Conservation (phyloP, 192 early-diverging fungal genomes). For the Diversispora epigaea region DNA sequence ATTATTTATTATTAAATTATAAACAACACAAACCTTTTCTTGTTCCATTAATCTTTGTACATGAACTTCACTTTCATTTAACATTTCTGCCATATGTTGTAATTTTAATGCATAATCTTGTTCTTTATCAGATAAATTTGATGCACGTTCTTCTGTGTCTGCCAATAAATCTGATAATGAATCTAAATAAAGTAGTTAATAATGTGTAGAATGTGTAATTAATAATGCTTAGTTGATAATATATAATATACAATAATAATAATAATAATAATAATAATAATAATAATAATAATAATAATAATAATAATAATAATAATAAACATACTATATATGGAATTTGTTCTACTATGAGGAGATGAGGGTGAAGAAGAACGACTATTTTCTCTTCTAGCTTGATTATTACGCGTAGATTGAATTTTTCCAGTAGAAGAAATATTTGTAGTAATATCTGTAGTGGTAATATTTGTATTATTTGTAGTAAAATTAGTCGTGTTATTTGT, state of each 20-base stretch:
- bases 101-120: slow-evolving; percentile 47
- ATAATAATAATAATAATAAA: neutral
- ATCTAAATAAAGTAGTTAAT: slow-evolving; percentile 20
- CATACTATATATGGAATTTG: slow-evolving; percentile 11
- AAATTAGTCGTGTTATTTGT: no score
- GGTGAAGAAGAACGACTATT: slow-evolving; percentile 22
- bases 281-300: neutral
- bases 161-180: slow-evolving; percentile 47
- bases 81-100: slow-evolving; percentile 51
- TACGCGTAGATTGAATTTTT: neutral
- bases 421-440: no score
- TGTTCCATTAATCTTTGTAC: slow-evolving; percentile 46
- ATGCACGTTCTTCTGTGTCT: slow-evolving; percentile 24
- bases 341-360: neutral
- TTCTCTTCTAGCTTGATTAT: neutral
- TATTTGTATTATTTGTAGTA: no score
- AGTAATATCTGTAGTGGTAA: no score
- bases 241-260: no score
- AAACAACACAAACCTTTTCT: slow-evolving; percentile 49
- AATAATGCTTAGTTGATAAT: neutral
- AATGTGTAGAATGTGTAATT: no score
- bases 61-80: slow-evolving; percentile 58
- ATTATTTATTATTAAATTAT: neutral
- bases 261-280: neutral
- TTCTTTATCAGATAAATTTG: slow-evolving; percentile 31